phyloP scores from a whole-genome alignment of 306 rosid genomes.

The Sesbania bispinosa region DNA sequence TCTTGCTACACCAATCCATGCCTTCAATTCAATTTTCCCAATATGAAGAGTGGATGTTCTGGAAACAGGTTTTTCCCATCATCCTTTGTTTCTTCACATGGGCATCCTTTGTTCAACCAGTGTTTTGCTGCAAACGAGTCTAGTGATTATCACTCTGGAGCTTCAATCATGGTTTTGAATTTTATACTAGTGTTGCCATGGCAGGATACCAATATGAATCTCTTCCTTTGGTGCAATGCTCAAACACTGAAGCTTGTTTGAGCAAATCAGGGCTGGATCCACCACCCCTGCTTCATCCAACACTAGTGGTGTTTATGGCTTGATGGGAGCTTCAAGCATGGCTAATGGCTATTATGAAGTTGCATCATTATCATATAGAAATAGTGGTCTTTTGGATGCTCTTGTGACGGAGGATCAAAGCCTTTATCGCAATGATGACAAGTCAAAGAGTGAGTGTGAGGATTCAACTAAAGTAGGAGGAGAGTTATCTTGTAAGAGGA shows the following conservation, averaged over 20 bases:
- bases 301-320: constrained; percentile 27
- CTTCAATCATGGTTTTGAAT: no score
- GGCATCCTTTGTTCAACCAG: constrained; percentile 20
- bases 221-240: no score
- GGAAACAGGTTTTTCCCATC: constrained; percentile 19
- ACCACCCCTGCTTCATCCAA: constrained; percentile 39
- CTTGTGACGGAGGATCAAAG: constrained; percentile 33
- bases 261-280: constrained; percentile 42
- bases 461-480: neutral
- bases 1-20: constrained; percentile 11
- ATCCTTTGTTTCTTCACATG: constrained; percentile 39
- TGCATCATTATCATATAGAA: no score
- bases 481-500: constrained; percentile 24
- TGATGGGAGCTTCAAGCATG: constrained; percentile 23
- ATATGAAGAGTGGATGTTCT: constrained; percentile 6
- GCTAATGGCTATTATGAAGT: neutral
- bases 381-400: no score
- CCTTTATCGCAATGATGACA: constrained; percentile 21
- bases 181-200: no score
- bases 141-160: constrained; percentile 6
- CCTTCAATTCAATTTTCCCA: constrained; percentile 25
- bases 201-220: constrained; percentile 26
- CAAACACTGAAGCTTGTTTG: no score
- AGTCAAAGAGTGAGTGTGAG: constrained; percentile 23
- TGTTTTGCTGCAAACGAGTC: constrained; percentile 5